Evolutionary conservation across 257 asterid species (phyloP).

Genomic region (Solanum neorickii): DNA sequence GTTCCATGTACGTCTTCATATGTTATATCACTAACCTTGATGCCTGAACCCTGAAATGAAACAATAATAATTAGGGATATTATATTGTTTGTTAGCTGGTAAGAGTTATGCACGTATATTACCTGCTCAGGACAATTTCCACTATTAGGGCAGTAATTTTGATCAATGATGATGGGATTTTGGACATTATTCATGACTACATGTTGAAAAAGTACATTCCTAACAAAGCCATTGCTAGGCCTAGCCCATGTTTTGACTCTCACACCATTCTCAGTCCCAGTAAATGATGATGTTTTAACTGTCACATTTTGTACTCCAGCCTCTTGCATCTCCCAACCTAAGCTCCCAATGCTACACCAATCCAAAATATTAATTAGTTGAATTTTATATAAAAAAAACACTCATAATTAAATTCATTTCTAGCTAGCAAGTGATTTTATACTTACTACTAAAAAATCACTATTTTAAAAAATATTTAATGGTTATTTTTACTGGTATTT

Average conservation of each 20-base stretch:
- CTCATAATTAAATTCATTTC: background rate
- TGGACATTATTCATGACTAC: constrained; percentile 40
- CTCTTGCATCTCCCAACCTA: constrained; percentile 39
- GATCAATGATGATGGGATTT: constrained; percentile 62
- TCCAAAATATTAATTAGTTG: too few species aligned
- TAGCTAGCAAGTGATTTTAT: background rate
- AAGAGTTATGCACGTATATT: background rate
- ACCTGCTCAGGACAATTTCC: constrained; percentile 46
- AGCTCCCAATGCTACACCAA: constrained; percentile 46
- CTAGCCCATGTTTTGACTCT: constrained; percentile 57
- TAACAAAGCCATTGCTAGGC: constrained; percentile 52
- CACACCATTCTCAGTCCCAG: constrained; percentile 38
- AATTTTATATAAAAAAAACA: background rate
- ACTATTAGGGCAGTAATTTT: constrained; percentile 46
- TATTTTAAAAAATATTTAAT: too few species aligned
- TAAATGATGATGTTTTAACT: constrained; percentile 21
- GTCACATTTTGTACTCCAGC: constrained; percentile 50
- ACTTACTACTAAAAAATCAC: background rate
- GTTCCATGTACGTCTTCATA: constrained; percentile 47
- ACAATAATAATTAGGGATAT: background rate
- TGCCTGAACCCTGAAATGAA: constrained; percentile 34
- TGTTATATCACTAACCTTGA: constrained; percentile 35
- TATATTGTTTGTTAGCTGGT: background rate
- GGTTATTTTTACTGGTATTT: too few species aligned
- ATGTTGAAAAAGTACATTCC: constrained; percentile 32